phyloP scores from a whole-genome alignment of 768 basidiomycete genomes.

The Agaricus subrufescens region DNA sequence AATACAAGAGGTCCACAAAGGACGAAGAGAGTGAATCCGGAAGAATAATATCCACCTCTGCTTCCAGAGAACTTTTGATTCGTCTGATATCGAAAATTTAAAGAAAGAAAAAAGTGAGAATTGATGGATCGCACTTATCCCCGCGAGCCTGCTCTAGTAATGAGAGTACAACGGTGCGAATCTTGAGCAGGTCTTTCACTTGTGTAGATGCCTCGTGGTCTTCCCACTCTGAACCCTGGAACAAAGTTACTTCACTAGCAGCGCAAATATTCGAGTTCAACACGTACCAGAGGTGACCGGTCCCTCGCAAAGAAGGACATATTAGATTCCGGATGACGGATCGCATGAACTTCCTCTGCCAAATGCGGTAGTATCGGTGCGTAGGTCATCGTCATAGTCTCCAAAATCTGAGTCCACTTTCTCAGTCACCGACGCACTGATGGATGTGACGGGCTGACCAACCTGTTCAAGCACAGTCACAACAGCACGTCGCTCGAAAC shows the following conservation, averaged over 20 bases:
- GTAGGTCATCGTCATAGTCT: slow-evolving; percentile 62
- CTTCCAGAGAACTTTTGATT: slow-evolving; percentile 75
- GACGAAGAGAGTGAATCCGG: slow-evolving; percentile 33
- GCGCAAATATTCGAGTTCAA: background rate
- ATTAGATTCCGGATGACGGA: slow-evolving; percentile 24
- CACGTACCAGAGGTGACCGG: slow-evolving; percentile 68
- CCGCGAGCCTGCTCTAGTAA: slow-evolving; percentile 74
- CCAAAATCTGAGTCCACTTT: slow-evolving; percentile 46
- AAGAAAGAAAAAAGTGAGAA: background rate
- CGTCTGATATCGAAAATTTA: slow-evolving; percentile 33
- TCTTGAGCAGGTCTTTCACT: slow-evolving; percentile 56
- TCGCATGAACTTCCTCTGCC: slow-evolving; percentile 79
- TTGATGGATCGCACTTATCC: slow-evolving; percentile 52
- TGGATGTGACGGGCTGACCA: background rate
- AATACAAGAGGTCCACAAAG: slow-evolving; percentile 29
- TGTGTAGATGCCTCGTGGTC: slow-evolving; percentile 51
- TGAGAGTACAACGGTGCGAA: slow-evolving; percentile 58
- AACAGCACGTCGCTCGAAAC: slow-evolving; percentile 55
- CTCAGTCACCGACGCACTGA: background rate
- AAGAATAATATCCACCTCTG: slow-evolving; percentile 61
- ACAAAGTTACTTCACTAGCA: background rate
- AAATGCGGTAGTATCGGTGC: slow-evolving; percentile 89
- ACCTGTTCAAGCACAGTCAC: slow-evolving; percentile 73
- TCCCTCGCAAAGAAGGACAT: slow-evolving; percentile 63
- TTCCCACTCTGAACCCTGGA: slow-evolving; percentile 57